Base-by-base conservation (phyloP, 2,329 filamentous ascomycete species). In the Eutypa lata region DNA sequence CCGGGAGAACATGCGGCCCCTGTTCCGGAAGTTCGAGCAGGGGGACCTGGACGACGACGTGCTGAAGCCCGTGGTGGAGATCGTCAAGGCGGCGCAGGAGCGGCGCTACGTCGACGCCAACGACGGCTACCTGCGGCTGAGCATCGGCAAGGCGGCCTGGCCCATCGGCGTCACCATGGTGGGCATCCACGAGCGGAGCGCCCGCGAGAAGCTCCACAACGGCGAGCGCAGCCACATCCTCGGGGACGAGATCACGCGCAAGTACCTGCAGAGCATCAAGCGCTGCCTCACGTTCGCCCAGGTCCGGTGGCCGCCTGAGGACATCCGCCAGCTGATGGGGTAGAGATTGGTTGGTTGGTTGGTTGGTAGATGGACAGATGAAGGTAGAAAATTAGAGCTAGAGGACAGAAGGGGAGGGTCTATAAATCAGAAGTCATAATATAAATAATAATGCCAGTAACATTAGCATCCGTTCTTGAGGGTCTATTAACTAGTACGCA, bases 131-230 rank as follows among this genome's bases (percentile, higher is more conserved):
- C 77, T 99, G 55, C 82, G 90, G 50, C 78, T 99, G 51, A 96
- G 90, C 69, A 99, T 99, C 66, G 91, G 91, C 59, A 96, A 96
- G 75, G 92, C 91, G 61, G 94, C 94, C 16, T 99, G 94, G 94
- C 94, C 94, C 22, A 99, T 99, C 66, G 94, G 94, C 73, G 94
- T 99, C 38, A 99, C 94, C 70, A 99, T 97, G 94, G 94, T 99
- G 66, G 94, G 94, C 78, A 99, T 99, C 64, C 94, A 99, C 82
- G 94, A 97, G 78, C 86, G 94, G 67, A 94, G 89, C 61, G 93
- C 94, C 19, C 84, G 94, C 57, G 94, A 99, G 74, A 99, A 99
- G 74, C 76, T 99, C 54, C 92, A 97, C 68, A 85, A 94, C 69
- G 88, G 87, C 53, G 85, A 88, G 66, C 88, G 91, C 65, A 94